These are phyloP conservation scores for Phytophthora ramorum DNA, from an alignment of 352 stramenopile genomes.

Conservation along the genomic window DNA sequence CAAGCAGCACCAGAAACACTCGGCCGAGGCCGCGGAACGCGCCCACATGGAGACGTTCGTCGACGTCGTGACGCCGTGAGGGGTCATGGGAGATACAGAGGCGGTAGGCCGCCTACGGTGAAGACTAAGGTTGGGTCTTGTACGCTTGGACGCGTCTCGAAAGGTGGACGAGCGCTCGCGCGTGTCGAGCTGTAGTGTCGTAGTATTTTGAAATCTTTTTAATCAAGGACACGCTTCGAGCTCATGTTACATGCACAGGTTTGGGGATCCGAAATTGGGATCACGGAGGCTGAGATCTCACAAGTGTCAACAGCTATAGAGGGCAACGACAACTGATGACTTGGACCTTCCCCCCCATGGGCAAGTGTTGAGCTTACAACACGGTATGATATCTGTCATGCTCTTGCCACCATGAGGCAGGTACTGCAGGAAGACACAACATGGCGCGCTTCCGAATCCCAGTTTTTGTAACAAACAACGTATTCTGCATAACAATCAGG, in stretches of 20 bases:
- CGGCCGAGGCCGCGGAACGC: slow-evolving; percentile 12
- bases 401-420: too few species aligned
- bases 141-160: slow-evolving; percentile 37
- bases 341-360: background rate
- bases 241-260: slow-evolving; percentile 8
- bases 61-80: slow-evolving; percentile 46
- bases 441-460: background rate
- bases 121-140: background rate
- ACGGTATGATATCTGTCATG: background rate
- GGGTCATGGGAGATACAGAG: slow-evolving; percentile 2
- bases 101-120: slow-evolving; percentile 31
- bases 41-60: slow-evolving; percentile 24
- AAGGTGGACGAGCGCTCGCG: slow-evolving; percentile 4
- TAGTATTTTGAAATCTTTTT: slow-evolving; percentile 12
- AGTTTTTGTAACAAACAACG: background rate
- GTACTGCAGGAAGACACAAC: too few species aligned
- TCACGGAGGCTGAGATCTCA: slow-evolving; percentile 2
- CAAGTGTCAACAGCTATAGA: background rate
- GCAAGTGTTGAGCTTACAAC: background rate
- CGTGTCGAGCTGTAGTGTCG: slow-evolving; percentile 1
- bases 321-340: background rate
- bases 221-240: slow-evolving; percentile 14
- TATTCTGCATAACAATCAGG: background rate
- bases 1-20: slow-evolving; percentile 46
- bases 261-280: background rate